A percentile compares a stretch with the other conserved stretches of the same genome.
phyloP scores from a whole-genome alignment of 1,284 basidiomycete species.

The Ceratobasidium sp. region DNA sequence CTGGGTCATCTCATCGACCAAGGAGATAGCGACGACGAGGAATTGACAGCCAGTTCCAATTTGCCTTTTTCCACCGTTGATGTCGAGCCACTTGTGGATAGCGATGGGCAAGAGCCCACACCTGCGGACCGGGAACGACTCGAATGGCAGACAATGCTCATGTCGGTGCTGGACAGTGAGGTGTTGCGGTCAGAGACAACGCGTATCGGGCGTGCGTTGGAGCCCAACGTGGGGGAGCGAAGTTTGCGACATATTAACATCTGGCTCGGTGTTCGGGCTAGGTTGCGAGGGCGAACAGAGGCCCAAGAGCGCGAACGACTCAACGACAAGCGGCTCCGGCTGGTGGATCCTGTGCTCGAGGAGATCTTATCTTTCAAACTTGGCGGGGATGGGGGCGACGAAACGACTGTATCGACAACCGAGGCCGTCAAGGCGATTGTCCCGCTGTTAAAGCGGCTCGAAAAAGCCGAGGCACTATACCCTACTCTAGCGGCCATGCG shows the following conservation, averaged over 20 bases:
- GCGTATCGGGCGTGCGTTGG: constrained; percentile 77
- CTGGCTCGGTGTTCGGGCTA: constrained; percentile 92
- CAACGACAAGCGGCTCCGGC: constrained; percentile 80
- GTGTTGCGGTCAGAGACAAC: constrained; percentile 93
- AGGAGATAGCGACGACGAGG: constrained; percentile 72
- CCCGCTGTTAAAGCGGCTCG: constrained; percentile 76
- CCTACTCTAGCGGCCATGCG: constrained; percentile 83
- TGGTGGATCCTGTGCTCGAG: constrained; percentile 82
- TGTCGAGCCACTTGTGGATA: constrained; percentile 11
- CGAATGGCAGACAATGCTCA: constrained; percentile 94
- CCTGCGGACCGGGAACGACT: constrained; percentile 73
- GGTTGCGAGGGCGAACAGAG: constrained; percentile 77
- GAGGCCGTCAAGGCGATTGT: constrained; percentile 75
- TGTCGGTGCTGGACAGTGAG: constrained; percentile 90
- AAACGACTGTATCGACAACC: constrained; percentile 51
- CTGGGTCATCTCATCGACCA: constrained; percentile 72
- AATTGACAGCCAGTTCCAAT: constrained; percentile 6
- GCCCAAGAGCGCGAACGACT: constrained; percentile 83
- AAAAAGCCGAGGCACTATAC: constrained; percentile 86
- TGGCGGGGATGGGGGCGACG: constrained; percentile 7
- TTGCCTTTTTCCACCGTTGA: constrained; percentile 21
- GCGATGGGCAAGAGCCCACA: constrained; percentile 15
- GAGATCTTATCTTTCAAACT: constrained; percentile 64
- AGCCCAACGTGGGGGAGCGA: constrained; percentile 68
- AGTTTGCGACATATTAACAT: constrained; percentile 70